Conservation (phyloP, 192 early-diverging fungal species). For the Entomortierella parvispora region DNA sequence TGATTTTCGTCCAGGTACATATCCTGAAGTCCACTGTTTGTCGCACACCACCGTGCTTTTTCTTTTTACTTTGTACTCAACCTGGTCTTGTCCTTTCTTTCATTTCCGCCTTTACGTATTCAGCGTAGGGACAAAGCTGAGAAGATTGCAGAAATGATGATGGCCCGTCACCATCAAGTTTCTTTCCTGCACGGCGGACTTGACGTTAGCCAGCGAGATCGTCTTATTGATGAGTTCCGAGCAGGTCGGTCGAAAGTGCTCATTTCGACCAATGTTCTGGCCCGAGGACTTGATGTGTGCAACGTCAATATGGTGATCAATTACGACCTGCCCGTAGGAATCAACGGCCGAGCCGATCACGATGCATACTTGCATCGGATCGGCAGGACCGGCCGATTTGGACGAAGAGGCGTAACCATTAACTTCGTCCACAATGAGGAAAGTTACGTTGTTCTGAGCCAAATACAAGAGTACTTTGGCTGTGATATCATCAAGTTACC, state of each 20-base stretch:
- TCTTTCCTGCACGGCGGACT: slow-evolving; percentile 81
- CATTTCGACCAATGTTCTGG: slow-evolving; percentile 75
- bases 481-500: slow-evolving; percentile 78
- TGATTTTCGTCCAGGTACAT: slow-evolving; percentile 89
- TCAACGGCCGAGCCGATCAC: slow-evolving; percentile 67
- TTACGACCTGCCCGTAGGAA: slow-evolving; percentile 88
- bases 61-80: neutral
- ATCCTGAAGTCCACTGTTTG: no score
- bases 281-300: slow-evolving; percentile 91
- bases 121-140: slow-evolving; percentile 68
- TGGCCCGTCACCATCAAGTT: slow-evolving; percentile 62
- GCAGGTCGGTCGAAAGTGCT: slow-evolving; percentile 55
- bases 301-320: slow-evolving; percentile 96
- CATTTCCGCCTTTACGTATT: neutral
- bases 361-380: slow-evolving; percentile 98
- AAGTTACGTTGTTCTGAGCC: slow-evolving; percentile 75
- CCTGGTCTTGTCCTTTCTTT: neutral
- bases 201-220: slow-evolving; percentile 74
- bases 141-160: slow-evolving; percentile 65
- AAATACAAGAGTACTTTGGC: slow-evolving; percentile 79
- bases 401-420: slow-evolving; percentile 91
- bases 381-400: slow-evolving; percentile 97
- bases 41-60: no score
- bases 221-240: slow-evolving; percentile 72
- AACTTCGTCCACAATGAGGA: slow-evolving; percentile 89